A percentile compares a stretch with the other conserved stretches of the same genome.
phyloP scores from a whole-genome alignment of 75 land plant species.

The Adiantum capillusveneris region DNA sequence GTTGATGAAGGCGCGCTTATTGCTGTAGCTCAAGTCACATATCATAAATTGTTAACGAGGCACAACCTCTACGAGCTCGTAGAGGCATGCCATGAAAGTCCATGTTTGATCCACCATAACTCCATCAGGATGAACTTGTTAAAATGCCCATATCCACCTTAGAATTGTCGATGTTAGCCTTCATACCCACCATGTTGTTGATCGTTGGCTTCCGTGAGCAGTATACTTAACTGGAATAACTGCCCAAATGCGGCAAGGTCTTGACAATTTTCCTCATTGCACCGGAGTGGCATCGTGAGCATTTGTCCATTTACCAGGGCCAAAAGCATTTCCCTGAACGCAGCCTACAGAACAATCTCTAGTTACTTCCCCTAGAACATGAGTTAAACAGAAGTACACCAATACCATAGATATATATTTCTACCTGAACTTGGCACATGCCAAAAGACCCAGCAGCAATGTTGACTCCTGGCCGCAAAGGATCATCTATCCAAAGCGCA shows the following conservation, averaged over 20 bases:
- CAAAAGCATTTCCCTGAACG: not conserved
- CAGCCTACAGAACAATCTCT: not conserved
- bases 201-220: not conserved
- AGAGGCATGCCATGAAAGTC: no score
- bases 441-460: slow-evolving; percentile 44
- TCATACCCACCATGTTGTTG: no score
- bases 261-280: not conserved
- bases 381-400: no score
- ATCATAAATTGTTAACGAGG: no score
- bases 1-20: no score
- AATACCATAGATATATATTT: not conserved
- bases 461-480: slow-evolving; percentile 36
- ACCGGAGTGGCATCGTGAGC: not conserved
- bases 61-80: no score
- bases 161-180: no score
- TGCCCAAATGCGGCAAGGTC: not conserved
- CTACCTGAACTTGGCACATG: slow-evolving; percentile 42
- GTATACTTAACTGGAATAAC: not conserved
- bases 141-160: no score
- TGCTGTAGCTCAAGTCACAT: no score
- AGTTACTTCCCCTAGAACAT: not conserved
- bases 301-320: not conserved
- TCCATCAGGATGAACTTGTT: no score
- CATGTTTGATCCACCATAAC: no score
- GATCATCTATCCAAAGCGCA: slow-evolving; percentile 39